Base-by-base conservation (phyloP, 2,329 filamentous ascomycete species). In the Scedosporium apiospermum region DNA sequence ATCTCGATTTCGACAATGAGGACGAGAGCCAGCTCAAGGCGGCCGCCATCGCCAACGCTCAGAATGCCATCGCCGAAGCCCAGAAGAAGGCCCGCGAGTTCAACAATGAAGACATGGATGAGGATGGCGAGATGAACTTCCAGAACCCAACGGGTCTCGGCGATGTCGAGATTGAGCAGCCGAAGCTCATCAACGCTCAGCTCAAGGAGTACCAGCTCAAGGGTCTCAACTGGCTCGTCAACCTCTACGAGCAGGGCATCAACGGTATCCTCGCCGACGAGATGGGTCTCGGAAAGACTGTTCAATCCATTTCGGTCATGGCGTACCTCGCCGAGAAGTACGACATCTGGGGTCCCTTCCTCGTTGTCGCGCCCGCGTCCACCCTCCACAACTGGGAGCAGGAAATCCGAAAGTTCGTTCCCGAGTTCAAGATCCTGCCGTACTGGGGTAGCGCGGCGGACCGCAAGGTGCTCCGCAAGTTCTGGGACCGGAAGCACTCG, bases 341-440 rank as follows among this genome's bases (percentile, higher is more conserved):
- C 80, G 93, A 96, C 71, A 96, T 98, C 68, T 98, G 93, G 95
- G 95, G 95, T 6, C 95, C 95, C 0, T 98, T 97, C 79, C 77
- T 99, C 58, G 95, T 99, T 67, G 96, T 99, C 65, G 95, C 95
- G 0, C 95, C 95, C 0, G 92, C 95, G 0, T 97, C 93, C 0
- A 99, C 95, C 1, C 80, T 99, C 64, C 93, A 99, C 86, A 99
- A 99, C 73, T 99, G 95, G 95, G 93, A 99, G 75, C 95, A 99
- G 74, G 95, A 99, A 79, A 96, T 99, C 67, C 85, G 90, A 65
- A 93, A 86, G 73, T 99, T 99, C 73, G 93, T 99, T 1, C 95
- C 95, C 0, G 86, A 91, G 63, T 87, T 99, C 74, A 98, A 98
- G 76, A 92, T 96, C 34, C 80, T 99, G 42, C 95, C 95, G 2